phyloP scores from a whole-genome alignment of 768 basidiomycete species.

The Tricholoma sp. region DNA sequence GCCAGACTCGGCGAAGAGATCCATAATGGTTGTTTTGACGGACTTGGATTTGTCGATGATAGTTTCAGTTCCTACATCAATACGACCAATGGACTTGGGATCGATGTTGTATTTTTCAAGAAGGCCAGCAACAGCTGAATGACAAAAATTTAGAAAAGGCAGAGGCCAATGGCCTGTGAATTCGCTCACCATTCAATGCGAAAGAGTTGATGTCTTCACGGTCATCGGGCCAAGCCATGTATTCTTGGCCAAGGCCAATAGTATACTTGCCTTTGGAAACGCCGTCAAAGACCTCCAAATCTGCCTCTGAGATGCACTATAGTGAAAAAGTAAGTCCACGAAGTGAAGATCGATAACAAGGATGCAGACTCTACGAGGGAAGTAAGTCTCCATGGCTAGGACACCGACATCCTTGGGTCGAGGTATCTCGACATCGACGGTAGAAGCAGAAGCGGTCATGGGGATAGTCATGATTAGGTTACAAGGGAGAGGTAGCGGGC shows the following conservation, averaged over 20 bases:
- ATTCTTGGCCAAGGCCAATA: conserved; percentile 95
- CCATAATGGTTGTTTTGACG: conserved; percentile 97
- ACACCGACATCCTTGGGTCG: conserved; percentile 94
- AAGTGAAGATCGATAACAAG: background rate
- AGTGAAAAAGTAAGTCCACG: conserved; percentile 7
- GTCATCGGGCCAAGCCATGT: conserved; percentile 99
- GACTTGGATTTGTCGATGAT: conserved; percentile 99
- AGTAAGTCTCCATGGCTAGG: conserved; percentile 91
- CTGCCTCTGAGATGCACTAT: conserved; percentile 93
- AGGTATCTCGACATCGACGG: conserved; percentile 33
- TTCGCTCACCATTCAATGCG: conserved; percentile 81
- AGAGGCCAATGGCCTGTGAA: background rate
- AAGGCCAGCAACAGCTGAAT: conserved; percentile 78
- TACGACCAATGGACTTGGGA: conserved; percentile 92
- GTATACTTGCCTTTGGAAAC: conserved; percentile 97
- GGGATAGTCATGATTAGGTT: conserved; percentile 34
- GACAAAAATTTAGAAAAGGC: background rate
- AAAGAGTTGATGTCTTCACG: conserved; percentile 99
- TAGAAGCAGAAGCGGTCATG: conserved; percentile 24
- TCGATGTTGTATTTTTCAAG: conserved; percentile 94
- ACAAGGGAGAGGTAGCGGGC: conserved; percentile 8
- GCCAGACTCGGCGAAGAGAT: conserved; percentile 87
- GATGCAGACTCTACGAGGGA: conserved; percentile 76
- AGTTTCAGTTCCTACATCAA: conserved; percentile 98
- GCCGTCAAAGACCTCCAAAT: conserved; percentile 90